These are phyloP conservation scores for Melaleuca quinquenervia DNA, from an alignment of 345 rosid species.

Conservation along the genomic window DNA sequence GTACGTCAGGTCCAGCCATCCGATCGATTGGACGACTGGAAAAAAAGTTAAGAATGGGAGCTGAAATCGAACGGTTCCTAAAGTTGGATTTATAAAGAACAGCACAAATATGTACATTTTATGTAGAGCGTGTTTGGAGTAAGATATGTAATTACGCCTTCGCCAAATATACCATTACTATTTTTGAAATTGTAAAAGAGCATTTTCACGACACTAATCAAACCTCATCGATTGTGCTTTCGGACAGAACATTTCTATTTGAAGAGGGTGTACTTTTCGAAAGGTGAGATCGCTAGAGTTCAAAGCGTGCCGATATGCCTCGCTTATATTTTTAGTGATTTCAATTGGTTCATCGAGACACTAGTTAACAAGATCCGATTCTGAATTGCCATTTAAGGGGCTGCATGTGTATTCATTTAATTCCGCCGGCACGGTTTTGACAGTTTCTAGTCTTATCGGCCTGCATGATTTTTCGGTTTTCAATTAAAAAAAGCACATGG, in stretches of 20 bases:
- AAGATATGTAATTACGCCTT: not conserved
- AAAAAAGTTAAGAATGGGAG: too few species aligned
- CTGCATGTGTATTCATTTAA: not conserved
- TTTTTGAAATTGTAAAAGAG: not conserved
- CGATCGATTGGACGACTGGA: too few species aligned
- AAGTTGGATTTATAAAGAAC: too few species aligned
- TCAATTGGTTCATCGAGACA: not conserved
- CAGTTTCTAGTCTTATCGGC: too few species aligned
- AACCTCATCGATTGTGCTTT: not conserved
- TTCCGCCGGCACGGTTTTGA: not conserved
- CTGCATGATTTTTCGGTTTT: not conserved
- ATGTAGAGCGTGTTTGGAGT: not conserved
- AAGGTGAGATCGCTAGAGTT: not conserved
- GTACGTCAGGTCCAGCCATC: too few species aligned
- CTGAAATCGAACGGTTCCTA: too few species aligned
- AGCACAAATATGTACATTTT: not conserved
- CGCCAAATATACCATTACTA: not conserved
- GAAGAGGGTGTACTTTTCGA: not conserved
- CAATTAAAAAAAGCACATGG: not conserved
- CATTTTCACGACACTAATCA: not conserved
- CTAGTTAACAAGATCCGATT: not conserved
- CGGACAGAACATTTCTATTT: not conserved
- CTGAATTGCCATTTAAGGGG: not conserved
- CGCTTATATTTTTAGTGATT: not conserved
- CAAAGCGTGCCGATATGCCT: rapidly evolving